Base-by-base conservation (phyloP, 176 grass and related monocot genomes). In the Metroxylon sagu region DNA sequence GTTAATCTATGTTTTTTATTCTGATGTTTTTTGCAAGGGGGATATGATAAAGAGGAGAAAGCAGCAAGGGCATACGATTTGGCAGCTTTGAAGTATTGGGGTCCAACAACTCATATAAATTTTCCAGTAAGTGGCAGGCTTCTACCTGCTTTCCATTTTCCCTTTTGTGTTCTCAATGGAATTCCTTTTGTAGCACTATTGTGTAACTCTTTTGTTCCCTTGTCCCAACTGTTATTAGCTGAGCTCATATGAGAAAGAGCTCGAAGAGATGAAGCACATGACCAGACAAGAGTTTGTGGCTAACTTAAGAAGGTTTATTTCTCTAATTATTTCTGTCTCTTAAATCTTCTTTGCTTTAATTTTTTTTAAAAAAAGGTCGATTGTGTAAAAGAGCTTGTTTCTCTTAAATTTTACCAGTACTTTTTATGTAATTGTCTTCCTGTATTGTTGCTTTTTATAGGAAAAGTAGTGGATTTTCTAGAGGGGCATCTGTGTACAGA, bases 401-500 rank as follows among this genome's bases (percentile, higher is more conserved):
- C 7, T 43, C 10, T 43, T 43, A 43, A 39, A 8, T 61, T 61
- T 70, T 19, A 25, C 75, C 69, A 51, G 74, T 59, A 18, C 72
- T 48, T 49, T 39, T 70, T 48, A 69, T 69, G 26, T 49, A 49
- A 43, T 74, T 26, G 19, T 56, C 51, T 17, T 53, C 26, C 19
- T 57, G 14, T 43, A 14, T 43, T 43, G 8, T 2, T 43, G 2
- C 28, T 29, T 27, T 79, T 54, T 56, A 65, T 76, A 95, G 90
- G 73, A 95, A 89, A 77, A 95, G 90, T 79, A 95, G 85, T 75
- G 90, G 90, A 6, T 95, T 95, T 76, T 95, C 90, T 61, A 89
- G 90, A 66, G 90, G 90, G 51, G 90, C 90, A 86, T 89, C 90
- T 73, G 77, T 86, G 66, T 95, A 89, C 74, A 77, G 90, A 86